Conservation (phyloP, 345 rosid genomes). For the Pelargonium nanum region DNA sequence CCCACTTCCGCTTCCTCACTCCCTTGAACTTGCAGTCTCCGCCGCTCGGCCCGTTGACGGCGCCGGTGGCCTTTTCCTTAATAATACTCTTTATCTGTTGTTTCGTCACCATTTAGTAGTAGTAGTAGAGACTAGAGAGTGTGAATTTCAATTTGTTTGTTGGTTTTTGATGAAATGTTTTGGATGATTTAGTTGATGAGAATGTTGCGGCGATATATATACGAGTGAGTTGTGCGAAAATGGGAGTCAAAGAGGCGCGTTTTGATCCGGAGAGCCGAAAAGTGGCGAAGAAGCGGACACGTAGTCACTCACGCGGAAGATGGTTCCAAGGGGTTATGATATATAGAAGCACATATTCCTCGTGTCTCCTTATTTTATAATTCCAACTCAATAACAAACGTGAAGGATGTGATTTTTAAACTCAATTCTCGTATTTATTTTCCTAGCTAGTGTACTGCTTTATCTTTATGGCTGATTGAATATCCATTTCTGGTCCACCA, state of each 20-base stretch:
- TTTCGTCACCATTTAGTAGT: background rate
- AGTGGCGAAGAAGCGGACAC: background rate
- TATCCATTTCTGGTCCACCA: background rate
- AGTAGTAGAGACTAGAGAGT: too few relatives aligned
- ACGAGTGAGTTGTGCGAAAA: background rate
- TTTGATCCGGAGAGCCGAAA: background rate
- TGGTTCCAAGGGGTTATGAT: too few relatives aligned
- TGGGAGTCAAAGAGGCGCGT: constrained; percentile 10
- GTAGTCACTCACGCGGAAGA: too few relatives aligned
- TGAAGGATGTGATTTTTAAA: background rate
- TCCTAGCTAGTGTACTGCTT: background rate
- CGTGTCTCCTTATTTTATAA: background rate
- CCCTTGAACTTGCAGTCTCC: constrained; percentile 32
- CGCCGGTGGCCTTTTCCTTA: background rate
- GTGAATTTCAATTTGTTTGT: background rate
- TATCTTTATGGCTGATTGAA: too few relatives aligned
- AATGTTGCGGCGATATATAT: background rate
- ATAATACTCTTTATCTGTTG: background rate
- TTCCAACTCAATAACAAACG: too few relatives aligned
- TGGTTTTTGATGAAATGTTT: background rate
- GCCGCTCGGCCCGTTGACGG: background rate
- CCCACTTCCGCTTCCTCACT: constrained; percentile 60
- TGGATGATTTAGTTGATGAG: constrained; percentile 5
- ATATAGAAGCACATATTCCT: background rate
- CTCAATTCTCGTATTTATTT: too few relatives aligned